Evolutionary conservation across 2,329 filamentous ascomycete species (phyloP), one percentile per base, ranked within the genome.

Genomic region (Botrytis sinoallii): DNA sequence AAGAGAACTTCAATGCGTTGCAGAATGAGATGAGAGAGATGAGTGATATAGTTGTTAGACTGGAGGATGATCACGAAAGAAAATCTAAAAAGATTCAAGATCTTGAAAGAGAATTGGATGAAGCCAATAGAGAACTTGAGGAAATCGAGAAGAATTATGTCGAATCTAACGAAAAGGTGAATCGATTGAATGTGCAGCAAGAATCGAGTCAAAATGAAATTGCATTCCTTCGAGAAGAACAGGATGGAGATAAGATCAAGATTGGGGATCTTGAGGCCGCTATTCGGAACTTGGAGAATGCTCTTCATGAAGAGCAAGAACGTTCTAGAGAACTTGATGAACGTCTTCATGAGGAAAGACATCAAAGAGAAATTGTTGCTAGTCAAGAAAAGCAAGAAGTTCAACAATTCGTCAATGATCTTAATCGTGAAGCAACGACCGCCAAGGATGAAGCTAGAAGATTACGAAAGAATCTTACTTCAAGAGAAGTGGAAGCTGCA

Each of bases 231-330:
- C 91, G 96, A 2, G 96, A 99, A 81, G 96, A 99, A 84, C 96
- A 99, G 82, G 96, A 99, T 83, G 90, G 89, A 29, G 96, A 99
- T 85, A 99, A 99, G 87, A 97, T 99, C 81, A 95, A 94, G 83
- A 98, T 99, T 79, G 94, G 95, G 55, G 94, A 98, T 80, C 86
- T 98, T 12, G 95, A 98, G 80, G 93, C 93, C 14, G 90, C 91
- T 22, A 84, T 98, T 55, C 92, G 93, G 78, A 92, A 90, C 73
- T 88, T 90, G n/a, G 92, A 97, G 81, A 90, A 94, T 79, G 89
- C 86, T 67, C 85, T 97, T n/a, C 89, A 92, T 73, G 94, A 96
- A 70, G 94, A 97, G 82, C 92, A 92, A 82, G 95, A 98, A 75
- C 90, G 89, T 65, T 86, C 87, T 29, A 87, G 85, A 79, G 92